A percentile compares a stretch with the other conserved stretches of the same genome.
Evolutionary conservation across 2,329 filamentous ascomycete genomes (phyloP).

Genomic region (Fusarium mexicanum): DNA sequence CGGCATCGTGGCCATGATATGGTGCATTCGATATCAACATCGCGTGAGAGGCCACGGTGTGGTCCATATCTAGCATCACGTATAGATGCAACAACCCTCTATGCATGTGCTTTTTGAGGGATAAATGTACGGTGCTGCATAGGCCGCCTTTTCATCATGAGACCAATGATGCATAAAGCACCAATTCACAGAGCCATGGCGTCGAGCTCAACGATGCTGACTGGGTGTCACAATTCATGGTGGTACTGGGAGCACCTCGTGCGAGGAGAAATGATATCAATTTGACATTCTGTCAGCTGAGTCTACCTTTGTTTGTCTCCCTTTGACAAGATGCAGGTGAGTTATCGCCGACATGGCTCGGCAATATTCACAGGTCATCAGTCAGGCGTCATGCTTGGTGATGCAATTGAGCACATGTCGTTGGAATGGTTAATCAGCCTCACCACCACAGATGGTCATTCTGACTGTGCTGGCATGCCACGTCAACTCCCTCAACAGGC

Average conservation of each 20-base stretch:
- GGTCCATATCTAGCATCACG: constrained; percentile 19
- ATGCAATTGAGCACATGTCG: constrained; percentile 22
- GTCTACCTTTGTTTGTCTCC: constrained; percentile 9
- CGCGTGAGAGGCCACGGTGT: constrained; percentile 8
- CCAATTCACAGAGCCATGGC: constrained; percentile 4
- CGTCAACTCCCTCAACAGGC: constrained; percentile 34
- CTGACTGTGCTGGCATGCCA: constrained; percentile 38
- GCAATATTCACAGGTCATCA: constrained; percentile 3
- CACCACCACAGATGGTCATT: constrained; percentile 4
- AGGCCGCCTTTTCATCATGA: constrained; percentile 5
- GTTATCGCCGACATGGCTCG: constrained; percentile 32
- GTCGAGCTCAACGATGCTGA: constrained; percentile 4
- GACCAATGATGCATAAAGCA: constrained; percentile 13
- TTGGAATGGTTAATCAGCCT: constrained; percentile 21
- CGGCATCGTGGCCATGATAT: constrained; percentile 16
- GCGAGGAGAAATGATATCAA: constrained; percentile 21
- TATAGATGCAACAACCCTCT: constrained; percentile 3
- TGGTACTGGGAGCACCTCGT: constrained; percentile 6
- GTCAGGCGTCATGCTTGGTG: constrained; percentile 24
- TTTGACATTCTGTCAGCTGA: constrained; percentile 26
- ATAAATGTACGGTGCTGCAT: not conserved
- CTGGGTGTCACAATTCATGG: constrained; percentile 10
- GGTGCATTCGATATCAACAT: constrained; percentile 1
- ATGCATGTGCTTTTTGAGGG: constrained; percentile 21
- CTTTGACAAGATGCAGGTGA: constrained; percentile 28